Evolutionary conservation across 805 yeast genomes (phyloP), one percentile per base, ranked within the genome.

Genomic region (Candida mattraensis): DNA sequence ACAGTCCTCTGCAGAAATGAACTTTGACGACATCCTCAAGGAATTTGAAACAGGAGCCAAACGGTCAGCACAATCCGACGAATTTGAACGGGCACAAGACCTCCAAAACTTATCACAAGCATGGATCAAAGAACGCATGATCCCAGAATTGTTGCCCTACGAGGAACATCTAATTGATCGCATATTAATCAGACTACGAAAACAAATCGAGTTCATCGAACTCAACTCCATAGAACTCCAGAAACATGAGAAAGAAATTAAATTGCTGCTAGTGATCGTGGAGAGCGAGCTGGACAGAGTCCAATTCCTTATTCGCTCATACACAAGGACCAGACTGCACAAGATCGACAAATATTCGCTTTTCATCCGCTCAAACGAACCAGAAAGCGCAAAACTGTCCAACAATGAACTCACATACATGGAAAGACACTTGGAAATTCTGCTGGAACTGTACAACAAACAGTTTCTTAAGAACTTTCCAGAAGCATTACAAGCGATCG

Each of bases 271-370:
- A 29, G 76, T 93, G 66, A 76, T 94, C 16, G 80, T 91, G 48
- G 99, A 93, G 54, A 83, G 94, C 10, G 98, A 93, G 49, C 71
- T 93, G 16, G 98, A 93, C 51, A 66, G 99, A 38, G 75, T 87
- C 19, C 87, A 82, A 50, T 93, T 82, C 56, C 60, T 91, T 22
- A 68, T 89, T n/a, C 64, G 97, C 33, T 73, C 87, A 10, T 91
- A 87, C 56, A 66, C 89, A 21, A 71, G 99, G 43, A 74, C 91
- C 5, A 68, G 99, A 39, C 59, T 88, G 37, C 63, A 67, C 42
- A 89, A 85, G 60, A 75, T 93, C 30, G 96, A 88, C 62, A 72
- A 70, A 44, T 80, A 64, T 58, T 69, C 87, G 17, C 64, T 84
- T 4, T 78, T 66, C 51, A 77, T 87, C 42, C 68, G 78, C 40